These are phyloP conservation scores for Miscanthus sacchariflorus DNA, from an alignment of 202 grass and related monocot species.

Conservation along the genomic window DNA sequence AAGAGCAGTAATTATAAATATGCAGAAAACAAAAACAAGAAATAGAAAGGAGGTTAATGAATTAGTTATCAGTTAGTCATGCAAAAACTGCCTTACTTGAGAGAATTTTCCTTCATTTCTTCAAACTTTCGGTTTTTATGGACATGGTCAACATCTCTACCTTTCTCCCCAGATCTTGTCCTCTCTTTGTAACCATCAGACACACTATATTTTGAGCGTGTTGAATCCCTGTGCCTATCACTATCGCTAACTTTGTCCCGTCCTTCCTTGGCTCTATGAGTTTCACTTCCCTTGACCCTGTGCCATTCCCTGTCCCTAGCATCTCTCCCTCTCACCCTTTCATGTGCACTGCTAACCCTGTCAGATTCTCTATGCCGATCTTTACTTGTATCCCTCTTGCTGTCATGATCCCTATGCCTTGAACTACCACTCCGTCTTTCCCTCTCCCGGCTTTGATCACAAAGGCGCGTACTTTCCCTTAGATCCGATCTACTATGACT, in stretches of 20 bases:
- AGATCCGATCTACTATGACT: slow-evolving; percentile 58
- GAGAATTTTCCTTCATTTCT: slow-evolving; percentile 59
- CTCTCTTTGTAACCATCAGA: slow-evolving; percentile 52
- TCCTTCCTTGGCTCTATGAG: slow-evolving; percentile 51
- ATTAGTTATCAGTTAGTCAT: slow-evolving; percentile 27
- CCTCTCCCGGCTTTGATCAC: slow-evolving; percentile 58
- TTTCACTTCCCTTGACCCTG: slow-evolving; percentile 56
- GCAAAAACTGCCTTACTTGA: slow-evolving; percentile 56
- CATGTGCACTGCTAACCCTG: slow-evolving; percentile 43
- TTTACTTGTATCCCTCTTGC: slow-evolving; percentile 48
- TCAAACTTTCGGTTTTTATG: slow-evolving; percentile 45
- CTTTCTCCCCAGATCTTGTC: slow-evolving; percentile 50
- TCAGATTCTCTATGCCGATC: slow-evolving; percentile 55
- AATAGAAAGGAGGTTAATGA: slow-evolving; percentile 7
- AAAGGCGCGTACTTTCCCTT: slow-evolving; percentile 42
- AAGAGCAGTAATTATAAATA: slow-evolving; percentile 31
- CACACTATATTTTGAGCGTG: slow-evolving; percentile 46
- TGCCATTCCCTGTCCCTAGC: slow-evolving; percentile 52
- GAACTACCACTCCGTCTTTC: slow-evolving; percentile 62
- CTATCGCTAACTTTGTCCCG: slow-evolving; percentile 47
- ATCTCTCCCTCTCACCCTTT: slow-evolving; percentile 60
- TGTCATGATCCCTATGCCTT: slow-evolving; percentile 66
- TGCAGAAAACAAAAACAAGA: slow-evolving; percentile 5
- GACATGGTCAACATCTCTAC: slow-evolving; percentile 36
- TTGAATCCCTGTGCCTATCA: slow-evolving; percentile 55